phyloP scores from a whole-genome alignment of 768 basidiomycete genomes.

The Boletus bicolor region DNA sequence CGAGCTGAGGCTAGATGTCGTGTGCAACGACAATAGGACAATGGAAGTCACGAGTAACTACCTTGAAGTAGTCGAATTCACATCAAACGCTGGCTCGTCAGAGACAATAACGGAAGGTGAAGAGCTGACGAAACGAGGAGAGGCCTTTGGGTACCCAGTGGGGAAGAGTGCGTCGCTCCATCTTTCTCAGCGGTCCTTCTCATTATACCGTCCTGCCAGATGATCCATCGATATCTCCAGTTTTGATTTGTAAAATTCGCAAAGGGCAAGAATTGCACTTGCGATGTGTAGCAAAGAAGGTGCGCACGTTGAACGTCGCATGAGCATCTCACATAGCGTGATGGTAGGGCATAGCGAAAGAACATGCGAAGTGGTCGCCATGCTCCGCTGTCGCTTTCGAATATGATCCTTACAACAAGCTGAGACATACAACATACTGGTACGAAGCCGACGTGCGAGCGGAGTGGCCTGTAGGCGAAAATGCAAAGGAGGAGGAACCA shows the following conservation, averaged over 20 bases:
- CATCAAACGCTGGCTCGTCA: constrained; percentile 37
- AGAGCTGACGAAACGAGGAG: constrained; percentile 69
- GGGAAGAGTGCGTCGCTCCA: constrained; percentile 62
- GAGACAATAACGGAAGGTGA: constrained; percentile 47
- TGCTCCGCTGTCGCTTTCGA: constrained; percentile 94
- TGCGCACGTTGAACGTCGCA: constrained; percentile 29
- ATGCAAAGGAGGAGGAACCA: constrained; percentile 79
- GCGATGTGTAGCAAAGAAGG: constrained; percentile 91
- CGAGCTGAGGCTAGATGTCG: constrained; percentile 70
- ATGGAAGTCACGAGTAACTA: constrained; percentile 87
- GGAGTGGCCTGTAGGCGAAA: constrained; percentile 92
- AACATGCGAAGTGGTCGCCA: constrained; percentile 99
- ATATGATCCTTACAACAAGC: constrained; percentile 97
- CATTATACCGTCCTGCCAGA: constrained; percentile 37
- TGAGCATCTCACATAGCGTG: background rate
- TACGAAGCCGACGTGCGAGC: constrained; percentile 73
- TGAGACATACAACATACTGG: constrained; percentile 96
- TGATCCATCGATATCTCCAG: constrained; percentile 59
- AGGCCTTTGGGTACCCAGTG: constrained; percentile 77
- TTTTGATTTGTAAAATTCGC: constrained; percentile 87
- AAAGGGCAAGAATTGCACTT: constrained; percentile 90
- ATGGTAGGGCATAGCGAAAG: constrained; percentile 91
- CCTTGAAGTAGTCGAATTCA: constrained; percentile 57
- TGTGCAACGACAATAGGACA: constrained; percentile 67
- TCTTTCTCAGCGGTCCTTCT: constrained; percentile 1